Evolutionary conservation across 2,329 filamentous ascomycete genomes (phyloP).

Genomic region (Sordariomycetes sp.): DNA sequence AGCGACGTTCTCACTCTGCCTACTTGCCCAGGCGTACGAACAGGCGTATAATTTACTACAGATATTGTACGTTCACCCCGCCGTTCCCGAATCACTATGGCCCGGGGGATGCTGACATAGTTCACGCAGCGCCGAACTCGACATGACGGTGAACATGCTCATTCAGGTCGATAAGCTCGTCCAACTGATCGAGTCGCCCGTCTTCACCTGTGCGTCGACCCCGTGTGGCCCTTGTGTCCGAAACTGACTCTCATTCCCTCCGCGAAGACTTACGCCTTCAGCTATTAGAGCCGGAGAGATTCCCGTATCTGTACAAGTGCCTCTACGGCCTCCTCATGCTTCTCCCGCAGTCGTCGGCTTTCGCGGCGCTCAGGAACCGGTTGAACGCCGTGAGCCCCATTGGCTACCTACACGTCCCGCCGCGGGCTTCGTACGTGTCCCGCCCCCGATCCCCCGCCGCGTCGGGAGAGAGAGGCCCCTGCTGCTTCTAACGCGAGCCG

Average conservation of each 20-base stretch:
- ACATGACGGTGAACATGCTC: constrained; percentile 97
- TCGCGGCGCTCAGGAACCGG: constrained; percentile 90
- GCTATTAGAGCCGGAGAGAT: constrained; percentile 86
- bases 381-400: constrained; percentile 96
- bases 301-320: constrained; percentile 93
- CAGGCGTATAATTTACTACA: constrained; percentile 93
- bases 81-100: not conserved
- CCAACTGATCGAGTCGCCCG: constrained; percentile 88
- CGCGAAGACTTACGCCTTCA: constrained; percentile 75
- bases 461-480: not conserved
- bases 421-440: constrained; percentile 11
- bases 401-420: constrained; percentile 78
- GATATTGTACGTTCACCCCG: constrained; percentile 57
- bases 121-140: constrained; percentile 64
- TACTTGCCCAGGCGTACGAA: constrained; percentile 94
- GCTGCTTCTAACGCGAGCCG: not conserved
- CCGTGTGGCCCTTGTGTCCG: not conserved
- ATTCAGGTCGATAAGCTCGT: constrained; percentile 99
- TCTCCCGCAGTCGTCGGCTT: constrained; percentile 92
- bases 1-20: constrained; percentile 88
- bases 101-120: not conserved
- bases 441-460: not conserved
- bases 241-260: not conserved
- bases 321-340: constrained; percentile 96
- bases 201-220: constrained; percentile 74